Evolutionary conservation across 345 rosid species (phyloP).

Genomic region (Eucalyptus regnans): DNA sequence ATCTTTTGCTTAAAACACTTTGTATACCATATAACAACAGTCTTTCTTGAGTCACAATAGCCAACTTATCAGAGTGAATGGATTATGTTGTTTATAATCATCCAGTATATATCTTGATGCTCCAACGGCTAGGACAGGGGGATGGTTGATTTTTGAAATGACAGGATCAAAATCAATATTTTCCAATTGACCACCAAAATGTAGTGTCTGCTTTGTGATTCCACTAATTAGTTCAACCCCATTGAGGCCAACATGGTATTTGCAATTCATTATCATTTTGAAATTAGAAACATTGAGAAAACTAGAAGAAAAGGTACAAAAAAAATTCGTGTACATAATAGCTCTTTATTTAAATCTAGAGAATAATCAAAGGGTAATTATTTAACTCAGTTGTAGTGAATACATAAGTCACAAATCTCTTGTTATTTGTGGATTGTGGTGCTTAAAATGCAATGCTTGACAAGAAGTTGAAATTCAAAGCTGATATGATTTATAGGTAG

Average conservation of each 20-base stretch:
- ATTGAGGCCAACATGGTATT: background rate
- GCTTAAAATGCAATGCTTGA: background rate
- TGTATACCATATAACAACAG: background rate
- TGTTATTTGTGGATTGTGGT: background rate
- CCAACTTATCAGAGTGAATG: background rate
- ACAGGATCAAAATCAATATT: background rate
- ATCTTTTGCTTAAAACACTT: background rate
- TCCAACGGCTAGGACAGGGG: background rate
- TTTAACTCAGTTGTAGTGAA: background rate
- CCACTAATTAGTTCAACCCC: background rate
- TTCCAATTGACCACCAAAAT: background rate
- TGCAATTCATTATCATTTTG: background rate
- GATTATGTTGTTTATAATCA: background rate
- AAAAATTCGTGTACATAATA: background rate
- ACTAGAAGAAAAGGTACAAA: background rate
- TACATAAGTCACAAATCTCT: background rate
- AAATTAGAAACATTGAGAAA: background rate
- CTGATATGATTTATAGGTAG: background rate
- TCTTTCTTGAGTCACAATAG: background rate
- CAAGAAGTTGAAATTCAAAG: background rate
- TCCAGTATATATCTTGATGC: background rate
- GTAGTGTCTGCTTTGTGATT: background rate
- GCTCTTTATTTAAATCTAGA: background rate
- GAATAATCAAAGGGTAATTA: background rate
- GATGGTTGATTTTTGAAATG: background rate